Evolutionary conservation across 1,284 basidiomycete genomes (phyloP), one percentile per base, ranked within the genome.

Genomic region (Tilletiopsis washingtonensis): DNA sequence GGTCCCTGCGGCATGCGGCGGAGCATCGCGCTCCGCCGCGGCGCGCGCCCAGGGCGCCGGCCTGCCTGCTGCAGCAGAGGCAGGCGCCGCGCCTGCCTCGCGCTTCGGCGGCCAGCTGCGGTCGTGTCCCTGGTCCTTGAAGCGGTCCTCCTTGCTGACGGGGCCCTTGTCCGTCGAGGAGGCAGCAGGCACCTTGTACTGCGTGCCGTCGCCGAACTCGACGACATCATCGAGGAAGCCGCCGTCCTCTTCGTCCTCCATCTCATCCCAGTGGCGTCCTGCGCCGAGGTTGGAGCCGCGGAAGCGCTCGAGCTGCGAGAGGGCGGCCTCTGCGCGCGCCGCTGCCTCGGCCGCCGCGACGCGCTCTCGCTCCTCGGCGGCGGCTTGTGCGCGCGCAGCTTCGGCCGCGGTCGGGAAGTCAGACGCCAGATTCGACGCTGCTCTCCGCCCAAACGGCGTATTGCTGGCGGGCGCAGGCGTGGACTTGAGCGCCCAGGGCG

Each of bases 341-440:
- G 62, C 57, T 37, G 61, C 62, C 29, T 54, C 56, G 20, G 66
- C 66, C 14, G 64, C 64, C 29, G 57, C 59, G 3, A 55, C 57
- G 15, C 62, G 58, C 20, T 64, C 67, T 20, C 43, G 56, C 29
- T 64, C 67, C 37, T 69, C 69, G 38, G 68, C 61, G 42, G 63
- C 63, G 42, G 61, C 56, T 49, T 72, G 57, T 4, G 59, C 62
- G 25, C 46, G 47, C 20, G 62, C 58, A 17, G 61, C 69, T 51
- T 72, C 69, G 17, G 67, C 69, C 14, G 69, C 69, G 5, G 69
- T 72, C 11, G 69, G 69, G 32, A 72, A 71, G 51, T 72, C 69
- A 19, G 59, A 60, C 2, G 60, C 43, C 9, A 48, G 51, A 29
- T 49, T 45, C 17, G 49, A 51, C 43, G 55, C 45, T 5, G 29